Conservation (phyloP, 139 green algal species). For the Chlamydomonas eustigma region DNA sequence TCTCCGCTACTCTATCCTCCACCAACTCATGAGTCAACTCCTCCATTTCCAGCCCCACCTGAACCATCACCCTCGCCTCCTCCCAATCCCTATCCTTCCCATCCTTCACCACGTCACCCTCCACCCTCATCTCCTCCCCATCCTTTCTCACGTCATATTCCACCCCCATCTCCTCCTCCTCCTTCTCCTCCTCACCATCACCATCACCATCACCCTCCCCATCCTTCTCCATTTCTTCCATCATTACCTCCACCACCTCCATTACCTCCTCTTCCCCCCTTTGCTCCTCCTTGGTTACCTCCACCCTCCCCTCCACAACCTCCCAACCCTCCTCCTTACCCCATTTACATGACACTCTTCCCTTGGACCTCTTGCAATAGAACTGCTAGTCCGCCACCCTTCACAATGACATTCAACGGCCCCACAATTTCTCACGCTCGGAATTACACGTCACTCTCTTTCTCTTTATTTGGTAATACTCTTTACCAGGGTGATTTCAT, state of each 20-base stretch:
- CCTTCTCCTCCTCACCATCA: not conserved
- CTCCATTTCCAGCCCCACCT: not conserved
- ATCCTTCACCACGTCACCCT: not conserved
- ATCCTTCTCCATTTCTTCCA: not conserved
- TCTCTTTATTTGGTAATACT: too few species aligned
- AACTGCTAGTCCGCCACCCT: too few species aligned
- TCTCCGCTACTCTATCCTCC: not conserved
- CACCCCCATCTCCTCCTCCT: not conserved
- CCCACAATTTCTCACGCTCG: too few species aligned
- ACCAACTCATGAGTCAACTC: not conserved
- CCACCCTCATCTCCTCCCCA: not conserved
- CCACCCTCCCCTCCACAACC: not conserved
- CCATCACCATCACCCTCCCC: too few species aligned
- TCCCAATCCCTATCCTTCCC: not conserved
- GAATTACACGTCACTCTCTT: too few species aligned
- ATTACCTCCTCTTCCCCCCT: not conserved
- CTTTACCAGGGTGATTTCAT: too few species aligned
- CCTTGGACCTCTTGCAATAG: too few species aligned
- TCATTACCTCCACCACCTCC: not conserved
- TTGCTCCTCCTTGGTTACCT: not conserved
- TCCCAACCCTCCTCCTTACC: not conserved
- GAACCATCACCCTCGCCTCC: not conserved
- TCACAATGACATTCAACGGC: too few species aligned
- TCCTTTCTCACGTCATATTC: not conserved
- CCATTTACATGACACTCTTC: too few species aligned